Evolutionary conservation across 31 red algal species (phyloP).

Genomic region (Odonthalia washingtoniensis): DNA sequence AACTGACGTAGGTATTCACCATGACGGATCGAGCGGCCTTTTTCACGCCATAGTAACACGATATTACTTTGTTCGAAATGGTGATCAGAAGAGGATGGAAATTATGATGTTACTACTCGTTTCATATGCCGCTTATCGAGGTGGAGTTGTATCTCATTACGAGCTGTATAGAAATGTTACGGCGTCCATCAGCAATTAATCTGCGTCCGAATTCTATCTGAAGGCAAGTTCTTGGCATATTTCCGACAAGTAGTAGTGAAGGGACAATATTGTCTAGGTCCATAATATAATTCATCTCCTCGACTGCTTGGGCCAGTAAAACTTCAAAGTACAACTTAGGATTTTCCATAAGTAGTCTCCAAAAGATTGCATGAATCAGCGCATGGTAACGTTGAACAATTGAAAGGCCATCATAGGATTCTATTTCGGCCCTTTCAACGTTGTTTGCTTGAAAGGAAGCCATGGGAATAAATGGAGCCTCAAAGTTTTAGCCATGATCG

Average conservation of each 20-base stretch:
- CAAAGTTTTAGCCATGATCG: slow-evolving; percentile 37
- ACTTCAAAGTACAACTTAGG: background rate
- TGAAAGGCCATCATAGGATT: too few species aligned
- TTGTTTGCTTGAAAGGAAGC: background rate
- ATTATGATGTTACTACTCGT: background rate
- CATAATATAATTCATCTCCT: slow-evolving; percentile 43
- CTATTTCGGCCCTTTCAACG: background rate
- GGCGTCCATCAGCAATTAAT: background rate
- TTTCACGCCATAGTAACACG: slow-evolving; percentile 3
- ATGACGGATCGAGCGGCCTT: background rate
- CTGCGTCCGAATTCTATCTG: background rate
- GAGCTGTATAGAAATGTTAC: background rate
- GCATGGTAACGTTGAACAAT: slow-evolving; percentile 40
- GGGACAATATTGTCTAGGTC: slow-evolving; percentile 19
- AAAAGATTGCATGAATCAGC: slow-evolving; percentile 8
- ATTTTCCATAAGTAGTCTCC: background rate
- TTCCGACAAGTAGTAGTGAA: slow-evolving; percentile 29
- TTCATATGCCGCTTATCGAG: background rate
- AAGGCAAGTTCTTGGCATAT: background rate
- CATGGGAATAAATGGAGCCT: slow-evolving; percentile 1
- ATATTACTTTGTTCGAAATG: background rate
- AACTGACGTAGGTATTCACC: slow-evolving; percentile 14
- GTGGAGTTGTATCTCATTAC: background rate
- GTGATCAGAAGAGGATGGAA: background rate
- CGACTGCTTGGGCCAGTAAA: background rate